A percentile compares a stretch with the other conserved stretches of the same genome.
phyloP scores from a whole-genome alignment of 75 land plant species.

The Ceratopteris richardii region DNA sequence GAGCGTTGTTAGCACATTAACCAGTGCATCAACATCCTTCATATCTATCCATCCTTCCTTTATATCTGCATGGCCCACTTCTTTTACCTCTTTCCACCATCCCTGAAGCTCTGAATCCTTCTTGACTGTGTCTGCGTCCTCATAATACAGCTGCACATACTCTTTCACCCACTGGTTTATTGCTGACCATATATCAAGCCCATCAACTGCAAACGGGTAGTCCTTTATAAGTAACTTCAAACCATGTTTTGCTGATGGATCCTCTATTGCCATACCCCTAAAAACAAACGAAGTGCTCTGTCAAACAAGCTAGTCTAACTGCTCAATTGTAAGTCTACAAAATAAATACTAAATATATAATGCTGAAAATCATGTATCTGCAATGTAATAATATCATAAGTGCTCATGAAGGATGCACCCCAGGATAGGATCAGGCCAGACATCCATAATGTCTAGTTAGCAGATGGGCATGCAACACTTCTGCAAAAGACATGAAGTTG shows the following conservation, averaged over 20 bases:
- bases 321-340: background rate
- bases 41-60: constrained; percentile 69
- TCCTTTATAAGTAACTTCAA: constrained; percentile 45
- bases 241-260: constrained; percentile 23
- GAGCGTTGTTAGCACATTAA: constrained; percentile 39
- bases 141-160: constrained; percentile 48
- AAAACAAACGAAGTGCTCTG: background rate
- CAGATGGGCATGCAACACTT: too few relatives aligned
- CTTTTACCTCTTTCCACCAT: constrained; percentile 61
- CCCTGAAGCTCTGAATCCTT: constrained; percentile 50
- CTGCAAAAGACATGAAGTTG: background rate
- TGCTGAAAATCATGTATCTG: background rate
- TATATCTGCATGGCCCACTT: constrained; percentile 59
- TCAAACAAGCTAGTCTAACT: background rate
- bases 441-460: too few relatives aligned
- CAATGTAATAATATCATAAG: background rate
- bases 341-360: background rate
- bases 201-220: constrained; percentile 77
- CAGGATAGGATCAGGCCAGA: too few relatives aligned
- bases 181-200: constrained; percentile 65
- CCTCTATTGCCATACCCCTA: constrained; percentile 60
- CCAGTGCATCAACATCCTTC: constrained; percentile 22
- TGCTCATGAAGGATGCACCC: too few relatives aligned
- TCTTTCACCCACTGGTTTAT: constrained; percentile 52
- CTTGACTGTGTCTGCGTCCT: constrained; percentile 21